Evolutionary conservation across 768 basidiomycete genomes (phyloP).

Genomic region (Pisolithus tinctorius): DNA sequence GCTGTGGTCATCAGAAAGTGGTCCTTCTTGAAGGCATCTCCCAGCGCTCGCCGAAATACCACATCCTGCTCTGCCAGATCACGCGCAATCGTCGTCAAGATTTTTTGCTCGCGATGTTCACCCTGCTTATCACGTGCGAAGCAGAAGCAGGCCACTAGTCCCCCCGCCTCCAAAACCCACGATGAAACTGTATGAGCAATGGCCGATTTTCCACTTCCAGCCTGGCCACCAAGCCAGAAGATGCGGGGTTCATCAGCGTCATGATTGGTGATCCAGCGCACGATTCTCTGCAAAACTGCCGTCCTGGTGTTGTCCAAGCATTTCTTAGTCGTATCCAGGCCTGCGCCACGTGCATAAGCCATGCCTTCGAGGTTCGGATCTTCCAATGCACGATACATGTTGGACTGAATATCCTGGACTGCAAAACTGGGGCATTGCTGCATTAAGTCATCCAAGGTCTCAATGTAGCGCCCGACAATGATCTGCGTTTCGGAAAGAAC

Average conservation of each 20-base stretch:
- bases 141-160: slow-evolving; percentile 13
- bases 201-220: neutral
- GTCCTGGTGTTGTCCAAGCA: slow-evolving; percentile 11
- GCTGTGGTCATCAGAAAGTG: neutral
- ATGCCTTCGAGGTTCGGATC: neutral
- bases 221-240: slow-evolving; percentile 8
- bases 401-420: neutral
- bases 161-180: slow-evolving; percentile 1
- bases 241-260: slow-evolving; percentile 1
- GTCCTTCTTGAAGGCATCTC: neutral
- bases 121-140: neutral
- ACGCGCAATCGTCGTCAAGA: slow-evolving; percentile 4
- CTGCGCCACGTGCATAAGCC: neutral
- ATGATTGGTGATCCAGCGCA: slow-evolving; percentile 5
- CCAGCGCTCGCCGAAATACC: neutral
- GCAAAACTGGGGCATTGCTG: neutral
- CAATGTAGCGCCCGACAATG: neutral
- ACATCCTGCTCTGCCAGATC: slow-evolving; percentile 10
- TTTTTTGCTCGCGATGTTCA: neutral
- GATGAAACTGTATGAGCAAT: slow-evolving; percentile 3
- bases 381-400: neutral
- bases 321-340: slow-evolving; percentile 5
- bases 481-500: neutral
- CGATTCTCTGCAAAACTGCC: slow-evolving; percentile 7
- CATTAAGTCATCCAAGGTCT: neutral